Percentiles rank a stretch among this genome's conserved stretches.
Conservation (phyloP, 169 alveolate species). For the Eimeria brunetti region DNA sequence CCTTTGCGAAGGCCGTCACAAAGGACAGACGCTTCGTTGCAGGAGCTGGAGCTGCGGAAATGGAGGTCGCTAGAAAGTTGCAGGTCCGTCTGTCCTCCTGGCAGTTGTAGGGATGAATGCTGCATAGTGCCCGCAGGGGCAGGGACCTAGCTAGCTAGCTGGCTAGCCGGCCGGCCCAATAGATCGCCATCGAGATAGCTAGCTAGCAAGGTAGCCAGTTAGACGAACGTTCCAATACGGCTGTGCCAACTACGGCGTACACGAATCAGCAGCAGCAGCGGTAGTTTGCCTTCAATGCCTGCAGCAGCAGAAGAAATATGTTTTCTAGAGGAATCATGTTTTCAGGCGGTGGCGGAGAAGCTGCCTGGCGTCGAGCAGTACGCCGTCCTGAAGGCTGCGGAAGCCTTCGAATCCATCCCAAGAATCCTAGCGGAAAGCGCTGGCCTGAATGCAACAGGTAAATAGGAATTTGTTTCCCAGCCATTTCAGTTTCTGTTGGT, state of each 20-base stretch:
- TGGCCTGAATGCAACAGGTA: slow-evolving; percentile 94
- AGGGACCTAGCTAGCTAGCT: background rate
- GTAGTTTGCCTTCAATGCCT: background rate
- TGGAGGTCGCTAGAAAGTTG: slow-evolving; percentile 84
- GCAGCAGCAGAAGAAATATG: background rate
- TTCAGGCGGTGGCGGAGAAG: slow-evolving; percentile 72
- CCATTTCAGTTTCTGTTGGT: background rate
- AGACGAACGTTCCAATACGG: background rate
- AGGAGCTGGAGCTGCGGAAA: slow-evolving; percentile 85
- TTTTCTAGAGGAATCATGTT: background rate
- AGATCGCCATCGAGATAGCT: background rate
- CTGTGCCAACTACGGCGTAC: background rate
- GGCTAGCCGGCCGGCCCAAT: background rate
- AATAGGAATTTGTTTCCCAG: slow-evolving; percentile 75
- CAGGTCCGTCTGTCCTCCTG: slow-evolving; percentile 67
- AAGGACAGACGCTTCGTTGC: slow-evolving; percentile 84
- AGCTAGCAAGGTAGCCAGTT: background rate
- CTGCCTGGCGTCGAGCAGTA: slow-evolving; percentile 91
- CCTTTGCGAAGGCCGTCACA: slow-evolving; percentile 85
- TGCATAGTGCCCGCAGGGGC: background rate
- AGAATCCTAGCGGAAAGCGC: slow-evolving; percentile 98
- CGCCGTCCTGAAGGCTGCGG: slow-evolving; percentile 98
- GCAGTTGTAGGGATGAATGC: background rate
- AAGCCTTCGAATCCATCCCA: slow-evolving; percentile 97
- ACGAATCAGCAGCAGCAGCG: background rate